Evolutionary conservation across 2,329 filamentous ascomycete genomes (phyloP).

Genomic region (Claviceps sp.): DNA sequence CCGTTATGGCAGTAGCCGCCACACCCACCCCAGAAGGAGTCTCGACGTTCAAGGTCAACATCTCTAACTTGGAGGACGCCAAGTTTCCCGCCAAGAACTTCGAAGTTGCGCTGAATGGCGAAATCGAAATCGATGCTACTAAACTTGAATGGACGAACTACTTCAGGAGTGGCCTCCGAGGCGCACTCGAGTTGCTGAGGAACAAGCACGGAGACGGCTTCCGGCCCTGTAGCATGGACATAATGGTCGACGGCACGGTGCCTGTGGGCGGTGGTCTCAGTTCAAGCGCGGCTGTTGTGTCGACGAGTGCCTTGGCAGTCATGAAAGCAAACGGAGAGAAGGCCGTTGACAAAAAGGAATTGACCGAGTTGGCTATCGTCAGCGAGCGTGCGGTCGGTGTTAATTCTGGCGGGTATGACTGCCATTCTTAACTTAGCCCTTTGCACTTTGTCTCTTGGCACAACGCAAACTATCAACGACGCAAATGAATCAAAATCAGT

Average conservation of each 20-base stretch:
- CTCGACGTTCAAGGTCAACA: slow-evolving; percentile 52
- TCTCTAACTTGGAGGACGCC: slow-evolving; percentile 63
- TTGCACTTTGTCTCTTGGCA: background rate
- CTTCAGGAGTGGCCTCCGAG: slow-evolving; percentile 83
- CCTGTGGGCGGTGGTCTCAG: slow-evolving; percentile 85
- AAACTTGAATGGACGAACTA: slow-evolving; percentile 96
- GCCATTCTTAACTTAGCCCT: background rate
- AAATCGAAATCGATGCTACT: slow-evolving; percentile 70
- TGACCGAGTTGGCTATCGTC: slow-evolving; percentile 87
- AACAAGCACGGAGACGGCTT: slow-evolving; percentile 50
- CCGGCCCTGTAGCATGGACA: slow-evolving; percentile 61
- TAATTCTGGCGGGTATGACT: slow-evolving; percentile 75
- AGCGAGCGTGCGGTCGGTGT: slow-evolving; percentile 91
- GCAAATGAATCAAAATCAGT: background rate
- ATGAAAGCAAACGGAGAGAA: slow-evolving; percentile 72
- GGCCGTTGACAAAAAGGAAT: slow-evolving; percentile 74
- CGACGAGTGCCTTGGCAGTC: slow-evolving; percentile 75
- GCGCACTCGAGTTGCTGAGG: slow-evolving; percentile 65
- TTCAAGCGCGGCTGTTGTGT: slow-evolving; percentile 89
- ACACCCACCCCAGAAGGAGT: slow-evolving; percentile 33
- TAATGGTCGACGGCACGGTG: slow-evolving; percentile 83
- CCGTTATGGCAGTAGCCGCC: slow-evolving; percentile 66
- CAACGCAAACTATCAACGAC: too few species aligned
- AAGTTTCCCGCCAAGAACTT: slow-evolving; percentile 71
- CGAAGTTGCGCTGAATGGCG: slow-evolving; percentile 46